These are phyloP conservation scores for Trichoderma gamsii DNA, from an alignment of 495 filamentous ascomycete species.

Conservation along the genomic window DNA sequence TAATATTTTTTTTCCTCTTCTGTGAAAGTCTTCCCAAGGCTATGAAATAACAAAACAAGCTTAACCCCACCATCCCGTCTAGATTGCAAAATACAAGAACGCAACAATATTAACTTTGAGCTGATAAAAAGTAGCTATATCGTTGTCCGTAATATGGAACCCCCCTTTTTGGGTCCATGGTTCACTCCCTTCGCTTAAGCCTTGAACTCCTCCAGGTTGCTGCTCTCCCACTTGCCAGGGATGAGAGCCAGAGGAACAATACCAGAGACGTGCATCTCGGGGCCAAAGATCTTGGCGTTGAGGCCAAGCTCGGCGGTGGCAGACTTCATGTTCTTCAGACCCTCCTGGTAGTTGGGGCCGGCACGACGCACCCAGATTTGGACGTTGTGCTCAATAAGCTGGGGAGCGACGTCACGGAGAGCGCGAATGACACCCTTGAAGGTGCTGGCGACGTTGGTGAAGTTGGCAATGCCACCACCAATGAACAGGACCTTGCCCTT, in stretches of 20 bases:
- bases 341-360: slow-evolving; percentile 99
- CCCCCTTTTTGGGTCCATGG: not conserved
- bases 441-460: slow-evolving; percentile 93
- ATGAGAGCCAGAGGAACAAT: slow-evolving; percentile 59
- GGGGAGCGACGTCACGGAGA: slow-evolving; percentile 80
- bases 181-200: slow-evolving; percentile 27
- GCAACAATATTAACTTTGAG: slow-evolving; percentile 6
- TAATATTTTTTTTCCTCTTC: not conserved
- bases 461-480: slow-evolving; percentile 99
- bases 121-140: slow-evolving; percentile 8
- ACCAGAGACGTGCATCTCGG: slow-evolving; percentile 81
- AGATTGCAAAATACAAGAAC: slow-evolving; percentile 13
- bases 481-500: slow-evolving; percentile 99
- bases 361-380: slow-evolving; percentile 99
- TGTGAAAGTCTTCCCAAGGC: slow-evolving; percentile 4
- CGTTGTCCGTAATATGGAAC: slow-evolving; percentile 1
- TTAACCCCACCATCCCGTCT: slow-evolving; percentile 12
- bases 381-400: slow-evolving; percentile 91
- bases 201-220: slow-evolving; percentile 49
- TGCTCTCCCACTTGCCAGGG: slow-evolving; percentile 47
- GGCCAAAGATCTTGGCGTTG: slow-evolving; percentile 93
- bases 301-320: slow-evolving; percentile 89
- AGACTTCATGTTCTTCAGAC: slow-evolving; percentile 98
- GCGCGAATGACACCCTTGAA: slow-evolving; percentile 99
- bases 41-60: not conserved